phyloP scores from a whole-genome alignment of 2,329 filamentous ascomycete species.

The Hymenotorrendiella dingleyae region DNA sequence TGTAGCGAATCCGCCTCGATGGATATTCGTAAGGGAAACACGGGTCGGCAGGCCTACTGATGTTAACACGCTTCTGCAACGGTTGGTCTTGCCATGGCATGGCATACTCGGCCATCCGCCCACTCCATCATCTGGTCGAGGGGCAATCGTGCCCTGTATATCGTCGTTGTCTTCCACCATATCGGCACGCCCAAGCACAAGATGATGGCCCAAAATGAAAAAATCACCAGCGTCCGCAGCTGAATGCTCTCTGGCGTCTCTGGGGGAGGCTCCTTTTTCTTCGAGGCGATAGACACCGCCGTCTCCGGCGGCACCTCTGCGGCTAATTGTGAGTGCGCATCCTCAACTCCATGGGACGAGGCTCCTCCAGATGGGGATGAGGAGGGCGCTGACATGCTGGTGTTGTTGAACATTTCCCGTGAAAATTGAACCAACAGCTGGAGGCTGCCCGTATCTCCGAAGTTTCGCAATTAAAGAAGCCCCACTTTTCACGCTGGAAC shows the following conservation, averaged over 20 bases:
- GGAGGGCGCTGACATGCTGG: slow-evolving; percentile 21
- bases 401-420: slow-evolving; percentile 9
- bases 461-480: too few species aligned
- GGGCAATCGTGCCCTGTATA: slow-evolving; percentile 80
- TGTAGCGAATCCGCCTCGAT: slow-evolving; percentile 64
- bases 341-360: slow-evolving; percentile 3
- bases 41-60: slow-evolving; percentile 72
- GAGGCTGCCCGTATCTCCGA: too few species aligned
- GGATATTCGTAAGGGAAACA: slow-evolving; percentile 79
- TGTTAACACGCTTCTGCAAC: slow-evolving; percentile 11
- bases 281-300: slow-evolving; percentile 20
- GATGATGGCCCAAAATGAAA: slow-evolving; percentile 88
- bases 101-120: slow-evolving; percentile 76
- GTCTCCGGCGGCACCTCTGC: slow-evolving; percentile 17
- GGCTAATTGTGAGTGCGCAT: slow-evolving; percentile 3
- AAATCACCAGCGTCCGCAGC: slow-evolving; percentile 67
- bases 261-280: slow-evolving; percentile 52
- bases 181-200: slow-evolving; percentile 79
- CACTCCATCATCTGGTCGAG: slow-evolving; percentile 82
- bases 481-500: too few species aligned
- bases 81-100: too few species aligned
- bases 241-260: slow-evolving; percentile 66
- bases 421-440: too few species aligned
- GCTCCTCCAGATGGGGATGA: too few species aligned
- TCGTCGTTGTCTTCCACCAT: slow-evolving; percentile 94